Evolutionary conservation across 2,329 filamentous ascomycete species (phyloP), one percentile per base, ranked within the genome.

Genomic region (Alternaria sp.): DNA sequence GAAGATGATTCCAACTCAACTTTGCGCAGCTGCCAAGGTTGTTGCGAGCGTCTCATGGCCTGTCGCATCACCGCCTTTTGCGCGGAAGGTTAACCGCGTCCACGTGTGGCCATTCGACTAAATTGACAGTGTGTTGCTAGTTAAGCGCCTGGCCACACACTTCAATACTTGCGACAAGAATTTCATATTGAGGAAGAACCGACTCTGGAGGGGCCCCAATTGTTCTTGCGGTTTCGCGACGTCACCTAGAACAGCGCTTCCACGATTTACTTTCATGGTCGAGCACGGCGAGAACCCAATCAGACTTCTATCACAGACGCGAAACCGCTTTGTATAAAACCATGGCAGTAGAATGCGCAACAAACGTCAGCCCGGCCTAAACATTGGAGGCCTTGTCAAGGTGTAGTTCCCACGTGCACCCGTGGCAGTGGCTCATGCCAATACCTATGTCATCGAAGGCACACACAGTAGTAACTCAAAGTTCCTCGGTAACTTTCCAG

Each of bases 401-500:
- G 49, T 19, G 30, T 44, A n/a, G 21, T 30, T 46, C 36, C 32
- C 43, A n/a, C 13, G 28, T 36, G 43, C 23, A 46, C 26, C 52
- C 30, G 17, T 30, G 19, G 36, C 9, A 30, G 25, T 28, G 36
- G 40, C 23, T 28, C 51, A 10, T 59, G 54, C 23, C 44, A 30
- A 19, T 11, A 12, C 25, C n/a, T 17, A 49, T 25, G 23, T 43
- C 44, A 49, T 26, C 21, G 17, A 15, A 47, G n/a, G 21, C 21
- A 13, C 12, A 36, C 12, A 21, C 45, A 40, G 32, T 15, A 50
- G 32, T 15, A 50, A 21, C 13, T 19, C 28, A 45, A 52, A 9
- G 30, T 36, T 36, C 52, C 52, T 57, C 59, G 52, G 59, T 45
- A 61, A 49, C 52, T 57, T 61, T 61, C 52, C 50, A 54, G 43